Evolutionary conservation across 2,329 filamentous ascomycete genomes (phyloP).

Genomic region (Xylaria sp.): DNA sequence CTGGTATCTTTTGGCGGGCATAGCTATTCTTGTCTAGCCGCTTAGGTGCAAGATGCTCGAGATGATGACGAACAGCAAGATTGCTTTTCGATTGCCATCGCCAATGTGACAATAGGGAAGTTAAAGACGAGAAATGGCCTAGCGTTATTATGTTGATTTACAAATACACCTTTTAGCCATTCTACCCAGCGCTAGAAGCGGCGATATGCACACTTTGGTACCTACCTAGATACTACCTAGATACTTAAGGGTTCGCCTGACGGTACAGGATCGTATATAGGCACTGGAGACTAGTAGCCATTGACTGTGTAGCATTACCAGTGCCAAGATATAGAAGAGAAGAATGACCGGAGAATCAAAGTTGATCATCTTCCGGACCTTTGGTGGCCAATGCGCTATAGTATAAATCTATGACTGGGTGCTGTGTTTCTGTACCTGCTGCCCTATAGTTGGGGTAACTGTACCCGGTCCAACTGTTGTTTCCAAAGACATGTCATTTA

Average conservation of each 20-base stretch:
- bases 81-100: constrained; percentile 13
- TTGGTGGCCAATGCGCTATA: neutral
- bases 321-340: neutral
- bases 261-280: too few species aligned
- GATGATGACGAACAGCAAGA: constrained; percentile 7
- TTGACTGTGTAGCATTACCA: neutral
- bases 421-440: neutral
- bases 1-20: constrained; percentile 13
- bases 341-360: too few species aligned
- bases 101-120: neutral
- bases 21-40: neutral
- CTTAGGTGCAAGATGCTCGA: neutral
- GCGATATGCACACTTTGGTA: neutral
- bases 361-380: neutral
- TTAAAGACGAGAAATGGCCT: neutral
- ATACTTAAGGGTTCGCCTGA: neutral
- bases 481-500: constrained; percentile 16
- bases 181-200: neutral
- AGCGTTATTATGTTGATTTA: neutral
- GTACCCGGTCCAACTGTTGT: too few species aligned
- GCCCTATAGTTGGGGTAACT: neutral
- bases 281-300: neutral
- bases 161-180: neutral
- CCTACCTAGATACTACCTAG: too few species aligned
- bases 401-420: neutral